Evolutionary conservation across 1,284 basidiomycete genomes (phyloP).

Genomic region (Ustilago trichophora): DNA sequence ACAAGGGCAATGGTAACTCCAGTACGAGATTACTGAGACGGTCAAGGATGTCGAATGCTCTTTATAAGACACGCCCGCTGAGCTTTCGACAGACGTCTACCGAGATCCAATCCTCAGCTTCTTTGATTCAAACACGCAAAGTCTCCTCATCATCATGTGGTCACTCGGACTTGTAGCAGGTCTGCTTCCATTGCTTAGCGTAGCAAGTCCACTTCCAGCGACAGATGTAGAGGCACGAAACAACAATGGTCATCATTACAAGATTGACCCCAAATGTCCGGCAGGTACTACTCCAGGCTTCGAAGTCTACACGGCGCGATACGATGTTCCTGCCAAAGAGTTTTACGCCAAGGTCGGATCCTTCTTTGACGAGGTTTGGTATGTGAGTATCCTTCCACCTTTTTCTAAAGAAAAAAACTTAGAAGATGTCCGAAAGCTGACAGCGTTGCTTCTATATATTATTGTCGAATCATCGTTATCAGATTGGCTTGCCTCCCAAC

Average conservation of each 20-base stretch:
- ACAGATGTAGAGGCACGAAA: not conserved
- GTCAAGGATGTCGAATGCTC: no score
- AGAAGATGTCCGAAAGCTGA: no score
- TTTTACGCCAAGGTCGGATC: conserved; percentile 28
- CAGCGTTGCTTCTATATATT: no score
- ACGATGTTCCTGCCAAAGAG: conserved; percentile 18
- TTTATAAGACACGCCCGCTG: no score
- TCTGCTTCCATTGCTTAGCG: conserved; percentile 8
- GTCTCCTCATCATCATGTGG: conserved; percentile 20
- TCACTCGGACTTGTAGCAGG: conserved; percentile 4
- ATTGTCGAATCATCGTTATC: no score
- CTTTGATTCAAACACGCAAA: no score
- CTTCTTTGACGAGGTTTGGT: conserved; percentile 31
- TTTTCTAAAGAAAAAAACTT: no score
- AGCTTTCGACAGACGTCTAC: no score
- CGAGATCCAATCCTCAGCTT: no score
- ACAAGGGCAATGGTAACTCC: no score
- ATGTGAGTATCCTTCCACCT: conserved; percentile 28
- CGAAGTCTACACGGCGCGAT: conserved; percentile 25
- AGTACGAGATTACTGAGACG: no score
- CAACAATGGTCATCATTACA: conserved; percentile 4
- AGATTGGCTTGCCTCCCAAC: conserved; percentile 29
- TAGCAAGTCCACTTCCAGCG: conserved; percentile 4
- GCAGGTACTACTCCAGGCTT: conserved; percentile 22
- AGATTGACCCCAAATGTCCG: conserved; percentile 25